Conservation (phyloP, 1,139 yeast species). For the Hemisphaericaspora subhashii region DNA sequence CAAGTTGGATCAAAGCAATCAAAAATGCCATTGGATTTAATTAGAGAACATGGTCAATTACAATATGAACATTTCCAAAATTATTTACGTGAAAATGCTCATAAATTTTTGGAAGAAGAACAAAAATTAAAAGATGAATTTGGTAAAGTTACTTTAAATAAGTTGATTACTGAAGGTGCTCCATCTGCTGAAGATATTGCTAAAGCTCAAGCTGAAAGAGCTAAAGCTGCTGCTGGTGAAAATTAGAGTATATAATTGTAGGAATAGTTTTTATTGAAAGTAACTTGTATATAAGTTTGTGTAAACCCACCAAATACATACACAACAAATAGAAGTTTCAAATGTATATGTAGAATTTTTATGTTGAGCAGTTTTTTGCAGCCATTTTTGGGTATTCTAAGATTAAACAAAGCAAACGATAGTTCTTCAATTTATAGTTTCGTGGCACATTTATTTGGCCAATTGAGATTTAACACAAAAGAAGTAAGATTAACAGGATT, state of each 20-base stretch:
- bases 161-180: constrained; percentile 79
- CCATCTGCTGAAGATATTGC: constrained; percentile 87
- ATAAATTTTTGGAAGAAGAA: constrained; percentile 78
- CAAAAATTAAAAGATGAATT: constrained; percentile 76
- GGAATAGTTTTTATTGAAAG: background rate
- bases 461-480: too few relatives aligned
- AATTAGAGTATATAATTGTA: constrained; percentile 7
- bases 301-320: background rate
- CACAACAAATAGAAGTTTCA: background rate
- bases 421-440: too few relatives aligned
- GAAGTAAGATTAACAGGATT: too few relatives aligned
- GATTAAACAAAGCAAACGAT: too few relatives aligned
- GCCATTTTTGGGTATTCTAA: background rate
- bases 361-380: background rate
- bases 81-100: constrained; percentile 85
- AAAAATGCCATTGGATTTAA: constrained; percentile 87
- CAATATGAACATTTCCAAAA: constrained; percentile 83
- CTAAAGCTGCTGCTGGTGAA: constrained; percentile 19
- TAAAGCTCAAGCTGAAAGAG: constrained; percentile 54
- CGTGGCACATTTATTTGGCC: too few relatives aligned
- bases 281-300: constrained; percentile 5
- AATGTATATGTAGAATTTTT: background rate
- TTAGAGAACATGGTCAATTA: constrained; percentile 91
- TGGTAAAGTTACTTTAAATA: constrained; percentile 78
- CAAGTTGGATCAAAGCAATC: constrained; percentile 55